phyloP scores from a whole-genome alignment of 1,284 basidiomycete genomes.

The Fomitopsis pinicola region DNA sequence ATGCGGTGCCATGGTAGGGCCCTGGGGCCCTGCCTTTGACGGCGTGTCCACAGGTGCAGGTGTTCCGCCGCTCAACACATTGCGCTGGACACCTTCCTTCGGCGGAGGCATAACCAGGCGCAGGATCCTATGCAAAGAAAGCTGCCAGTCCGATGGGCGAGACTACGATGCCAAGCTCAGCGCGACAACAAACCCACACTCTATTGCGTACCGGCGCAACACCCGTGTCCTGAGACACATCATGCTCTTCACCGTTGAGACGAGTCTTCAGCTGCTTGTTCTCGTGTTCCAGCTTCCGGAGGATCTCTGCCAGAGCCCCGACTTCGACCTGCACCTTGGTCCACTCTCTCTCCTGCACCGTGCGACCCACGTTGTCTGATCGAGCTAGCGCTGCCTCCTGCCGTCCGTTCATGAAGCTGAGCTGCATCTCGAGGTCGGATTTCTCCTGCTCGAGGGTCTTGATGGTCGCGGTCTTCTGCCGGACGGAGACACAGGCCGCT shows the following conservation, averaged over 20 bases:
- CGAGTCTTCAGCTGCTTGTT: conserved; percentile 20
- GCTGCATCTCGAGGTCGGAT: conserved; percentile 21
- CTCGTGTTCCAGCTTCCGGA: conserved; percentile 37
- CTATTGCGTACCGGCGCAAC: background rate
- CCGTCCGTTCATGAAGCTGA: background rate
- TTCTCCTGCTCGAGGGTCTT: conserved; percentile 43
- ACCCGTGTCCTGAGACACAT: conserved; percentile 1
- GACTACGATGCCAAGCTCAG: background rate
- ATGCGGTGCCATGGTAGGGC: background rate
- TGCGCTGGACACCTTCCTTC: too few species aligned
- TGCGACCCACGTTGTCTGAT: background rate
- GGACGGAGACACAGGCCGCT: conserved; percentile 55
- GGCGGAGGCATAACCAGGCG: background rate
- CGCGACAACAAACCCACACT: background rate
- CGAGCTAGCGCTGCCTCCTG: background rate
- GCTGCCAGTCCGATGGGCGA: background rate
- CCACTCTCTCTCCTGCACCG: conserved; percentile 4
- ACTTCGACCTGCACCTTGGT: conserved; percentile 30
- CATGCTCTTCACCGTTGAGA: background rate
- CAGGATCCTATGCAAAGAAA: background rate
- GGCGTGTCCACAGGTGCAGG: background rate
- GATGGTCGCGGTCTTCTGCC: conserved; percentile 53
- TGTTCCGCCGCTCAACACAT: background rate
- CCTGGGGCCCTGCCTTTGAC: background rate
- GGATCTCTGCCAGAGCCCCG: conserved; percentile 31